phyloP scores from a whole-genome alignment of 2,329 filamentous ascomycete species.

The Venturia pyrina region DNA sequence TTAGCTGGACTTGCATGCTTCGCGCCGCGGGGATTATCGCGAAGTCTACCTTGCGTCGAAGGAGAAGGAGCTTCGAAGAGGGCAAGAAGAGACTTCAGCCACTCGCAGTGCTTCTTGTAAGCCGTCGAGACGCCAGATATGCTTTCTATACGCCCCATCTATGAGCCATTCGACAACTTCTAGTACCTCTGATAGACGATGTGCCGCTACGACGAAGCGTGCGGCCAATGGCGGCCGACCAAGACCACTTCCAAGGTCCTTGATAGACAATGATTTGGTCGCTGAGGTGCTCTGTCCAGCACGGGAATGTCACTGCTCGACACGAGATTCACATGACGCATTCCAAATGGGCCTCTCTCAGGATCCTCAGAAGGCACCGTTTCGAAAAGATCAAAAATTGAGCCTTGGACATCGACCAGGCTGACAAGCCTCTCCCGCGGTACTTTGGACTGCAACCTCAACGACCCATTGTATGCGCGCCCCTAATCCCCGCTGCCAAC shows the following conservation, averaged over 20 bases:
- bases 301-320: not conserved
- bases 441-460: not conserved
- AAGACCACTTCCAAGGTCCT: not conserved
- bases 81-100: not conserved
- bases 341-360: not conserved
- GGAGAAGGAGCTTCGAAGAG: not conserved
- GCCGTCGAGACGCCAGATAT: not conserved
- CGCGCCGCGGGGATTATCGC: not conserved
- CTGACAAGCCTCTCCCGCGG: constrained; percentile 5
- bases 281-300: not conserved
- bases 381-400: not conserved
- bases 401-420: constrained; percentile 2
- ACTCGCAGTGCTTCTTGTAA: not conserved
- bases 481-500: constrained; percentile 1
- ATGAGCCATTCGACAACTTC: not conserved
- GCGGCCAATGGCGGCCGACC: not conserved
- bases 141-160: not conserved
- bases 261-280: not conserved
- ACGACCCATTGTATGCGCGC: not conserved
- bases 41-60: not conserved
- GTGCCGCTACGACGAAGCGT: no score
- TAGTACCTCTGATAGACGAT: not conserved
- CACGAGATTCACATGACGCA: not conserved
- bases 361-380: not conserved
- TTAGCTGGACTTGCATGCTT: not conserved